Evolutionary conservation across 2,329 filamentous ascomycete genomes (phyloP).

Genomic region (Sporothrix schenckii): DNA sequence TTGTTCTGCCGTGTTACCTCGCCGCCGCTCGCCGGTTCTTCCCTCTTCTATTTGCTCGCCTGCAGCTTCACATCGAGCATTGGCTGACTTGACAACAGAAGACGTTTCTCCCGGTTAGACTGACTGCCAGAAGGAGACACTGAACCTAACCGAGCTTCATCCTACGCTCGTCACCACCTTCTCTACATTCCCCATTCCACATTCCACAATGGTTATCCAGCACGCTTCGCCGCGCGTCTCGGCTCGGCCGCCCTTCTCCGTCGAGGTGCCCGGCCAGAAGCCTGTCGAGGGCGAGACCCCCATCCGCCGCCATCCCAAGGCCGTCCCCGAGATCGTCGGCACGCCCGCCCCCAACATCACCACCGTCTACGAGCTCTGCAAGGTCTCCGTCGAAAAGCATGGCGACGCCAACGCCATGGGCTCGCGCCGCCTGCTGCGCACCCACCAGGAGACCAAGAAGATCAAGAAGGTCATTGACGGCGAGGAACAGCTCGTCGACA

Average conservation of each 20-base stretch:
- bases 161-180: not conserved
- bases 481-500: constrained; percentile 76
- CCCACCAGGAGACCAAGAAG: constrained; percentile 83
- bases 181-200: not conserved
- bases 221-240: constrained; percentile 51
- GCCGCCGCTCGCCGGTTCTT: not conserved
- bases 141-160: not conserved
- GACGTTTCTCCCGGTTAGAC: not conserved
- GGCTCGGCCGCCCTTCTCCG: constrained; percentile 67
- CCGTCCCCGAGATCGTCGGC: constrained; percentile 64
- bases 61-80: not conserved
- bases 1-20: not conserved
- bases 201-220: constrained; percentile 32
- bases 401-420: constrained; percentile 69
- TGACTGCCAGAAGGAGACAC: no score
- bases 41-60: not conserved
- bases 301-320: constrained; percentile 66
- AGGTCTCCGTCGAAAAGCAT: constrained; percentile 65
- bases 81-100: not conserved
- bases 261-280: constrained; percentile 66
- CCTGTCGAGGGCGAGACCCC: constrained; percentile 73
- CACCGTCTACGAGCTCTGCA: constrained; percentile 77
- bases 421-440: constrained; percentile 72
- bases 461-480: constrained; percentile 86
- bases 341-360: constrained; percentile 66